phyloP scores from a whole-genome alignment of 495 filamentous ascomycete genomes.

The Penicillium simplicissimum region DNA sequence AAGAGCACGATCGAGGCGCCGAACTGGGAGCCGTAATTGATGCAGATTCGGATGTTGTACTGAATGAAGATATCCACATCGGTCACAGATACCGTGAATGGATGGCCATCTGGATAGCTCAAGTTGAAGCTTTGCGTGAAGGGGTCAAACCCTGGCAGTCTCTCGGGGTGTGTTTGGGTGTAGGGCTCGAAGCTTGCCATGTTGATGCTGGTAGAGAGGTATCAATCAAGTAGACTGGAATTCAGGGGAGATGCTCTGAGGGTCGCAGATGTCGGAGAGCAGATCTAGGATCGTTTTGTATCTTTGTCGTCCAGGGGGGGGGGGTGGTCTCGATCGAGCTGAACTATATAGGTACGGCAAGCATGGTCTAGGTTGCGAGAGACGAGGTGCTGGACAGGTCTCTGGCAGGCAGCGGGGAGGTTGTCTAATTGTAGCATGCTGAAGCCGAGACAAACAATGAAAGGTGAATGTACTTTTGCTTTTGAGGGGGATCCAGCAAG shows the following conservation, averaged over 20 bases:
- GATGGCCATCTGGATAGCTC: slow-evolving; percentile 49
- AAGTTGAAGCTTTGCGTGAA: slow-evolving; percentile 60
- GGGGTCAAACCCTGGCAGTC: slow-evolving; percentile 40
- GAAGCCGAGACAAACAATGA: slow-evolving; percentile 34
- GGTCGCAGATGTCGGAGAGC: not conserved
- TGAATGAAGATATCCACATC: slow-evolving; percentile 49
- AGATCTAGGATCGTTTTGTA: not conserved
- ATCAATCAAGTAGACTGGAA: not conserved
- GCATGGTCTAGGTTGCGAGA: not conserved
- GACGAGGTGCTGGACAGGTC: not conserved
- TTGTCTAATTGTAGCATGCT: slow-evolving; percentile 14
- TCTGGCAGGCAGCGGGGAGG: not conserved
- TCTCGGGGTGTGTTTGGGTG: slow-evolving; percentile 4
- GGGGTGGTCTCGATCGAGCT: not conserved
- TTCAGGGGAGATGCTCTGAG: not conserved
- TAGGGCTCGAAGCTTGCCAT: slow-evolving; percentile 3
- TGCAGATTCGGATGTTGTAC: slow-evolving; percentile 55
- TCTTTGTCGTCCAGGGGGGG: not conserved
- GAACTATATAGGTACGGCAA: slow-evolving; percentile 12
- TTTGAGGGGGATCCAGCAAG: slow-evolving; percentile 3
- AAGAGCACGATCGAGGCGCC: slow-evolving; percentile 72
- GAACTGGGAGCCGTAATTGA: slow-evolving; percentile 73
- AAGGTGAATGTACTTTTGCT: not conserved
- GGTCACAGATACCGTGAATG: slow-evolving; percentile 50
- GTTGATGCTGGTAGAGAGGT: not conserved